Conservation (phyloP, 495 filamentous ascomycete species). For the Mycothermus thermophilus region DNA sequence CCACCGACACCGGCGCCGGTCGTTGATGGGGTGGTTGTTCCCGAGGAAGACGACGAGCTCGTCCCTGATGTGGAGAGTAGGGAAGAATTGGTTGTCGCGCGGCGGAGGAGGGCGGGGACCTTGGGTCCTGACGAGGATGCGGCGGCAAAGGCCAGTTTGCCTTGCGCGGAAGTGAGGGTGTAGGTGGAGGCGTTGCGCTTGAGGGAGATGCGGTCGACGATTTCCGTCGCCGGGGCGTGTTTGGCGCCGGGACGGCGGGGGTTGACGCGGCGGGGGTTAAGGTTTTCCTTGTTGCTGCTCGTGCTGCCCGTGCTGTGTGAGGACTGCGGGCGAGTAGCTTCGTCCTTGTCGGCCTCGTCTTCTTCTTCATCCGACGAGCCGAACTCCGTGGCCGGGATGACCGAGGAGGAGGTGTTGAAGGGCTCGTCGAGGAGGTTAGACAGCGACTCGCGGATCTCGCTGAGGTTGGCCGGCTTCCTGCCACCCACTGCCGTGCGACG, state of each 20-base stretch:
- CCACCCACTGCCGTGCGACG: slow-evolving; percentile 46
- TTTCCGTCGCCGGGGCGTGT: too few relatives aligned
- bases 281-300: slow-evolving; percentile 29
- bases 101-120: slow-evolving; percentile 64
- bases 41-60: slow-evolving; percentile 9
- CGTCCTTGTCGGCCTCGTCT: slow-evolving; percentile 19
- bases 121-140: slow-evolving; percentile 31
- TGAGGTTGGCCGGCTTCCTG: slow-evolving; percentile 51
- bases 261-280: slow-evolving; percentile 27
- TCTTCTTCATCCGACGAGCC: slow-evolving; percentile 30
- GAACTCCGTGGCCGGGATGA: slow-evolving; percentile 32
- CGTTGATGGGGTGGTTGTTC: slow-evolving; percentile 1
- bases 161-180: slow-evolving; percentile 22
- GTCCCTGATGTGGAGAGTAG: slow-evolving; percentile 20
- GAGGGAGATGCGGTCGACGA: slow-evolving; percentile 73
- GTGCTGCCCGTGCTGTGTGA: slow-evolving; percentile 10
- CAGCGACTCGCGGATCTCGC: slow-evolving; percentile 65
- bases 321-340: slow-evolving; percentile 6
- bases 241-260: slow-evolving; percentile 36
- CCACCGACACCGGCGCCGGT: slow-evolving; percentile 22
- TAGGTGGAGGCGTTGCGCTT: slow-evolving; percentile 47
- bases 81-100: slow-evolving; percentile 57
- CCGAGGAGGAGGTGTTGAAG: slow-evolving; percentile 16
- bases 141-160: slow-evolving; percentile 47
- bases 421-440: slow-evolving; percentile 70